Conservation (phyloP, 768 basidiomycete genomes). For the Melanogaster broomeanus region DNA sequence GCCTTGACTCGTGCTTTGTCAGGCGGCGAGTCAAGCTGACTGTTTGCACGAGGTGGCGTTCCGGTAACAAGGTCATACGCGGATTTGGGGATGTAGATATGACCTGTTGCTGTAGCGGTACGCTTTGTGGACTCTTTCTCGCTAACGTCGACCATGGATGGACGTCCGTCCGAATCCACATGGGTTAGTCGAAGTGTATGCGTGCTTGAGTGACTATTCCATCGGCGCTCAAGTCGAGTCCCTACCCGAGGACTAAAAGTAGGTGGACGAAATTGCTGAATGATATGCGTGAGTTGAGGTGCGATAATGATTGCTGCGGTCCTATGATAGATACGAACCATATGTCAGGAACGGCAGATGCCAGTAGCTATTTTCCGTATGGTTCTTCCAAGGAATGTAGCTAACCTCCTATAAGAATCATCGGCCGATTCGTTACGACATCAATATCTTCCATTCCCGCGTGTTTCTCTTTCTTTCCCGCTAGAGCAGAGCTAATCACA, state of each 20-base stretch:
- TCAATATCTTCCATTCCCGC: slow-evolving; percentile 83
- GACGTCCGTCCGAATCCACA: slow-evolving; percentile 66
- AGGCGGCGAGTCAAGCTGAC: slow-evolving; percentile 9
- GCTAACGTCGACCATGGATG: slow-evolving; percentile 83
- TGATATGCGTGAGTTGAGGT: neutral
- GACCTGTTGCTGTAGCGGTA: slow-evolving; percentile 72
- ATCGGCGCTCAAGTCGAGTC: slow-evolving; percentile 20
- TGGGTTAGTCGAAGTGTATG: slow-evolving; percentile 55
- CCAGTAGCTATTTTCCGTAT: slow-evolving; percentile 17
- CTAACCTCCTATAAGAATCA: slow-evolving; percentile 96
- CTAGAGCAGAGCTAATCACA: slow-evolving; percentile 65
- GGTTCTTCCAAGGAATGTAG: slow-evolving; percentile 37
- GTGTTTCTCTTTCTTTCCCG: slow-evolving; percentile 77
- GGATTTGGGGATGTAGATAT: slow-evolving; percentile 62
- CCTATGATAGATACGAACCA: slow-evolving; percentile 24
- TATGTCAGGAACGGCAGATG: slow-evolving; percentile 21
- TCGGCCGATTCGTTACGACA: slow-evolving; percentile 75
- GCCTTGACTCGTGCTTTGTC: slow-evolving; percentile 50
- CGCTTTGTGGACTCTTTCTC: slow-evolving; percentile 62
- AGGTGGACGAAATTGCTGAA: neutral
- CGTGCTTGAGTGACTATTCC: slow-evolving; percentile 17
- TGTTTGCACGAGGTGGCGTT: slow-evolving; percentile 9
- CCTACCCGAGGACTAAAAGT: neutral
- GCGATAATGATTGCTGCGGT: slow-evolving; percentile 2
- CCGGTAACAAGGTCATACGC: slow-evolving; percentile 66